Conservation (phyloP, 148 eudicot genomes). For the Rhododendron ferrugineum region DNA sequence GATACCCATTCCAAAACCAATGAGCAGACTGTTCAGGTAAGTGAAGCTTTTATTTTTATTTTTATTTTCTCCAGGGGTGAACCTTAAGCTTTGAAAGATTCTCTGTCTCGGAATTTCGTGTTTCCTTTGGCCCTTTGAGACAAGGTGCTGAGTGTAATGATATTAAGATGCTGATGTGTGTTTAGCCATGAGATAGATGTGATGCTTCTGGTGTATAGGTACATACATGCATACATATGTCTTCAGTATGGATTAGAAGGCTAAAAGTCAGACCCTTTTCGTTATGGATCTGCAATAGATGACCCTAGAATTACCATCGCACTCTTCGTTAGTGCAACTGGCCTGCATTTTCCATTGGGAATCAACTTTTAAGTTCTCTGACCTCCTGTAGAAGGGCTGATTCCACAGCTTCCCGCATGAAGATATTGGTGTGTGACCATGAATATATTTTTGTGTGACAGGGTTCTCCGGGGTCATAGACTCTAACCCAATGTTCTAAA, state of each 20-base stretch:
- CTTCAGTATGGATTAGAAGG: not conserved
- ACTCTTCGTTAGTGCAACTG: not conserved
- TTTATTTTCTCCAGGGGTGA: not conserved
- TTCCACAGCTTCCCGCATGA: not conserved
- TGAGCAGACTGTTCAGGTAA: slow-evolving; percentile 90
- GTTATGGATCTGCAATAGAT: not conserved
- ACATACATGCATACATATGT: not conserved
- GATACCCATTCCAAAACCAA: slow-evolving; percentile 86
- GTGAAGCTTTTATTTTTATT: not conserved
- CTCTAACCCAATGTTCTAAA: not conserved
- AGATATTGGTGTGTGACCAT: too few relatives aligned
- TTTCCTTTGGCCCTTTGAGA: not conserved
- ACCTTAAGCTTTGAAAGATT: not conserved
- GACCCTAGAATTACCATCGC: not conserved
- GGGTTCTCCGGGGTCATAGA: not conserved
- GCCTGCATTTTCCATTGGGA: not conserved
- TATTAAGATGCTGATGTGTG: not conserved
- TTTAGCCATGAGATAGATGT: not conserved
- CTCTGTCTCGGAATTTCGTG: too few relatives aligned
- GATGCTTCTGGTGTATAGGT: not conserved
- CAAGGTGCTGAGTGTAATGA: not conserved
- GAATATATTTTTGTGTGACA: not conserved
- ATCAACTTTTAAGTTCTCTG: not conserved
- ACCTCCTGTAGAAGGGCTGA: not conserved
- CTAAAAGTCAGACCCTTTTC: not conserved